phyloP scores from a whole-genome alignment of 2,329 filamentous ascomycete genomes.

The Penicillium nordicum region DNA sequence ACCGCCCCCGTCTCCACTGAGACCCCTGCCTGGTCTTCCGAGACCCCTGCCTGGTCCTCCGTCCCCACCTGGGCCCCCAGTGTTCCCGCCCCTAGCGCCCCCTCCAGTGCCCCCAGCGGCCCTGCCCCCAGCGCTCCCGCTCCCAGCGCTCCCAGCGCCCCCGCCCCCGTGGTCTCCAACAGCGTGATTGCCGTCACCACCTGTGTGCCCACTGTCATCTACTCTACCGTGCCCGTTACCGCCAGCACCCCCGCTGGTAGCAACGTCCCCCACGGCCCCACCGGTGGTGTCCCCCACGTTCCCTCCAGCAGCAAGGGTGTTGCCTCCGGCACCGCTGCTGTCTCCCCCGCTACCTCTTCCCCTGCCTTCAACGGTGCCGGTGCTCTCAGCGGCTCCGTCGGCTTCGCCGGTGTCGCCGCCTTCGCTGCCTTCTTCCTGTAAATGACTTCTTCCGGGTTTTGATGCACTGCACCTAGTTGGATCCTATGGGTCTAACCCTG shows the following conservation, averaged over 20 bases:
- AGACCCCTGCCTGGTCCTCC: conserved; percentile 13
- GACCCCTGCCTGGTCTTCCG: conserved; percentile 8
- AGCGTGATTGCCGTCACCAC: conserved; percentile 27
- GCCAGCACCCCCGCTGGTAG: conserved; percentile 13
- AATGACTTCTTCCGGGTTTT: conserved; percentile 20
- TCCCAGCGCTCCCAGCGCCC: conserved; percentile 5
- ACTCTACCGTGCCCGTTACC: conserved; percentile 26
- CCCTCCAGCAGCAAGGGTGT: conserved; percentile 15
- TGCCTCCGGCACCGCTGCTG: conserved; percentile 3
- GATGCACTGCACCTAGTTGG: conserved; percentile 10
- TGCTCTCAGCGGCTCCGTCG: conserved; percentile 29
- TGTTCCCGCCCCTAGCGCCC: conserved; percentile 7
- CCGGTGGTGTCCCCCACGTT: conserved; percentile 18
- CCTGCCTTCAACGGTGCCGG: conserved; percentile 29
- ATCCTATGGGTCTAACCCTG: neutral
- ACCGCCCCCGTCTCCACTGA: conserved; percentile 10
- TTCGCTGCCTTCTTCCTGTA: conserved; percentile 33
- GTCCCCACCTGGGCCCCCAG: conserved; percentile 9
- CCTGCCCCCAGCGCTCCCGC: conserved; percentile 16
- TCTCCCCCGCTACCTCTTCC: conserved; percentile 13
- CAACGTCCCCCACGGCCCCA: conserved; percentile 17
- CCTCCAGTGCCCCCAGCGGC: conserved; percentile 2
- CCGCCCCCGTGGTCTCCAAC: conserved; percentile 9
- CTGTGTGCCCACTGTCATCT: conserved; percentile 29
- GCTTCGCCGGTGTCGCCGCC: conserved; percentile 30